Evolutionary conservation across 176 grass and related monocot genomes (phyloP).

Genomic region (Avena atlantica): DNA sequence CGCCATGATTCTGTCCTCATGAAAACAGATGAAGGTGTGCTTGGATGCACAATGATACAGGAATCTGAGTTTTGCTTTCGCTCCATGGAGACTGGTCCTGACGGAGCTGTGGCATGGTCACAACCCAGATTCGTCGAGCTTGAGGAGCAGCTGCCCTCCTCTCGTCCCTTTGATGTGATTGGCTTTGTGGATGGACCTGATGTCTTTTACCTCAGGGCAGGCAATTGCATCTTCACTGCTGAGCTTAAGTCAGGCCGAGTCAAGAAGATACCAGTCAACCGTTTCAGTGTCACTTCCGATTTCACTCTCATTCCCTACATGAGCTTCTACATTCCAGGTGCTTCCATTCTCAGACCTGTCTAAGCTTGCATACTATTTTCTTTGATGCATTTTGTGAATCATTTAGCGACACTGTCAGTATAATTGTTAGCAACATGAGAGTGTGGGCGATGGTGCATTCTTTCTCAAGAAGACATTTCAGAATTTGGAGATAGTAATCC

Average conservation of each 20-base stretch:
- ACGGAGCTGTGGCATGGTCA: neutral
- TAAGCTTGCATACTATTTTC: neutral
- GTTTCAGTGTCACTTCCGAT: too few species aligned
- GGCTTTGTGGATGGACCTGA: neutral
- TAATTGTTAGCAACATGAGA: neutral
- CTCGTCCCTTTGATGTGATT: neutral
- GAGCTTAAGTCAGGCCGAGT: neutral
- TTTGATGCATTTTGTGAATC: neutral
- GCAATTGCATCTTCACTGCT: neutral
- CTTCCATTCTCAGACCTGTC: neutral
- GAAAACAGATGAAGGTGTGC: neutral
- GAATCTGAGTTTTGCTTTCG: neutral
- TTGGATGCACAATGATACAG: neutral
- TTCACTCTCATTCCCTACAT: neutral
- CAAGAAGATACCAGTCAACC: neutral
- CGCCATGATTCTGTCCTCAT: neutral
- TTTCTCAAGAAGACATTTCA: too few species aligned
- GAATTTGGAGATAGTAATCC: neutral
- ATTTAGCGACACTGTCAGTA: neutral
- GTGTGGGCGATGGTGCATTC: too few species aligned
- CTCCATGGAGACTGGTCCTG: neutral
- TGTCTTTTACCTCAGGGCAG: neutral
- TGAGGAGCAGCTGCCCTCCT: neutral
- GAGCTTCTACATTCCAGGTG: neutral
- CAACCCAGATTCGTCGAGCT: neutral